Conservation (phyloP, 352 stramenopile genomes). For the Phytophthora pseudosyringae region DNA sequence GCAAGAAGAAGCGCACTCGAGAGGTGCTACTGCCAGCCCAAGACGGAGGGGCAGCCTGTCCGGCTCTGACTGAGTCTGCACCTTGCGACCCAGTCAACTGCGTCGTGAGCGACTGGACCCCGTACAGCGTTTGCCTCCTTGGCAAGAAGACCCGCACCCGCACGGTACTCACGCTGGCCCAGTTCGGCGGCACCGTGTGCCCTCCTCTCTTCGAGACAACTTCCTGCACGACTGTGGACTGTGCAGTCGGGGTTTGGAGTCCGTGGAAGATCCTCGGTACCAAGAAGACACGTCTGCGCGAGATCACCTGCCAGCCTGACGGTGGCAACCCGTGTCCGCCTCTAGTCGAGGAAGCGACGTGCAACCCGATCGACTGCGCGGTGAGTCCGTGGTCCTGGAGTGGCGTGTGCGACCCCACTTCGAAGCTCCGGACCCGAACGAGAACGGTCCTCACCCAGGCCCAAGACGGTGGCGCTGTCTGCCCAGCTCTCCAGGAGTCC, state of each 20-base stretch:
- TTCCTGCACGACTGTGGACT: conserved; percentile 50
- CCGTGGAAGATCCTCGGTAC: conserved; percentile 41
- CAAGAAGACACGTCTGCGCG: conserved; percentile 49
- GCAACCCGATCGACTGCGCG: conserved; percentile 49
- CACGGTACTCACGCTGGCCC: conserved; percentile 35
- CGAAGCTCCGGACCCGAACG: conserved; percentile 37
- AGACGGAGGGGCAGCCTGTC: conserved; percentile 38
- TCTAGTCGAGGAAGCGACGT: conserved; percentile 45
- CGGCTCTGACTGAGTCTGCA: conserved; percentile 31
- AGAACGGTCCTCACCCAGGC: conserved; percentile 39
- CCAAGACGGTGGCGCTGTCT: conserved; percentile 48
- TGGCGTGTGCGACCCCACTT: conserved; percentile 40
- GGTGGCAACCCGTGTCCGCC: conserved; percentile 53
- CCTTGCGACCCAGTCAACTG: conserved; percentile 58
- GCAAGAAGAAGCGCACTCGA: conserved; percentile 46
- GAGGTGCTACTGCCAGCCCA: conserved; percentile 30
- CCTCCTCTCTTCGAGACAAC: conserved; percentile 36
- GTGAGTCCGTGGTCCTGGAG: conserved; percentile 51
- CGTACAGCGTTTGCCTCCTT: conserved; percentile 47
- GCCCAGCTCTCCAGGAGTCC: conserved; percentile 46
- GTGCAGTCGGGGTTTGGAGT: conserved; percentile 44
- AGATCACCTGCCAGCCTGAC: conserved; percentile 42
- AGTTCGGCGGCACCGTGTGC: conserved; percentile 47
- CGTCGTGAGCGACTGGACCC: conserved; percentile 48
- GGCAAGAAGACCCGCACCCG: conserved; percentile 45